Conservation (phyloP, 768 basidiomycete species). For the Sarcomyxa edulis region DNA sequence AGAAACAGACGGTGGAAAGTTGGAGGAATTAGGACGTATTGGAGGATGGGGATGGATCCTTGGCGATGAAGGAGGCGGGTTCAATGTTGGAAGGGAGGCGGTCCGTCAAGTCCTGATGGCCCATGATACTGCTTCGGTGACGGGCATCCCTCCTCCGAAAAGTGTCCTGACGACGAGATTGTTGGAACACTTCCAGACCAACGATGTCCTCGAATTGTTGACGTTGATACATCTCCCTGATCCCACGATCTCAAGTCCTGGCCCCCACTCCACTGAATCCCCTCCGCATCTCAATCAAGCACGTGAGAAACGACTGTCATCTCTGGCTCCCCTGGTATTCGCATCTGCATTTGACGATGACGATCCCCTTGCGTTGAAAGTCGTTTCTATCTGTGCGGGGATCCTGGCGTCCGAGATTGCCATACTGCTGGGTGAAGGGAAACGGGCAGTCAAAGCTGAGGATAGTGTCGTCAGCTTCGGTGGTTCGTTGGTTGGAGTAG, state of each 20-base stretch:
- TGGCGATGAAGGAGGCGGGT: slow-evolving; percentile 83
- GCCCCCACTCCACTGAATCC: slow-evolving; percentile 12
- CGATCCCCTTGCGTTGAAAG: slow-evolving; percentile 59
- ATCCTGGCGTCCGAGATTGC: slow-evolving; percentile 57
- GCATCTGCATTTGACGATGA: slow-evolving; percentile 63
- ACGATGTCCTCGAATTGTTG: slow-evolving; percentile 58
- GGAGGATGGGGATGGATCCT: slow-evolving; percentile 86
- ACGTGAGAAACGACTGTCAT: slow-evolving; percentile 72
- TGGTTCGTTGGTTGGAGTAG: slow-evolving; percentile 68
- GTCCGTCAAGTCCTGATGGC: slow-evolving; percentile 61
- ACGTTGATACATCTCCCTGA: slow-evolving; percentile 62
- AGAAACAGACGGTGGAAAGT: slow-evolving; percentile 26
- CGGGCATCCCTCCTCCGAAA: slow-evolving; percentile 18
- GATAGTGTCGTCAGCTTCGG: slow-evolving; percentile 70
- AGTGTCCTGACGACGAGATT: slow-evolving; percentile 42
- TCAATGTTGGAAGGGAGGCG: slow-evolving; percentile 71
- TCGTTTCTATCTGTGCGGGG: slow-evolving; percentile 47
- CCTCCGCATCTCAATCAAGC: slow-evolving; percentile 27
- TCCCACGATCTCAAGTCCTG: slow-evolving; percentile 25
- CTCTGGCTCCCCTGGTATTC: slow-evolving; percentile 75
- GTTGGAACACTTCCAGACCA: slow-evolving; percentile 50
- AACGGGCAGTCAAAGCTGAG: slow-evolving; percentile 39
- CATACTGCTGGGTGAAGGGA: slow-evolving; percentile 34
- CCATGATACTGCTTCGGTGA: slow-evolving; percentile 44
- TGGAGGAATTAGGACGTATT: slow-evolving; percentile 61